Percentiles rank a stretch among this genome's conserved stretches.
phyloP scores from a whole-genome alignment of 2,329 filamentous ascomycete genomes.

The Botryotinia narcissicola region DNA sequence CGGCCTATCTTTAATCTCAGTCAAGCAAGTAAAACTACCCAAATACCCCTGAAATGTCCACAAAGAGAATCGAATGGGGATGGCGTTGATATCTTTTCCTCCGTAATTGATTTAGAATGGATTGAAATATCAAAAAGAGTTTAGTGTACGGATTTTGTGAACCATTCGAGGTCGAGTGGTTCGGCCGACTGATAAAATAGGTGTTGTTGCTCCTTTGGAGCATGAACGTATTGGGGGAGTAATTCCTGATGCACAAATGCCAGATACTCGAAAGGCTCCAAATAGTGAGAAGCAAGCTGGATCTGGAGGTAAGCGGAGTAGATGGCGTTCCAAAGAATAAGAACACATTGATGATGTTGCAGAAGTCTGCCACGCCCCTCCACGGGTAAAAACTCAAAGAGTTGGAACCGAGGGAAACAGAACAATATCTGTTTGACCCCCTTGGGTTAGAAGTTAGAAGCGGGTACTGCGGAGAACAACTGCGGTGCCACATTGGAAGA shows the following conservation, averaged over 20 bases:
- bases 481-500: constrained; percentile 1
- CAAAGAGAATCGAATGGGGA: not conserved
- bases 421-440: not conserved
- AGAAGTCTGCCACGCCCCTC: not conserved
- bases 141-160: not conserved
- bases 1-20: constrained; percentile 13
- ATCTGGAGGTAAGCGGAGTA: too few species aligned
- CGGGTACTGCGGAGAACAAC: constrained; percentile 15
- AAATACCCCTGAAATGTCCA: constrained; percentile 13
- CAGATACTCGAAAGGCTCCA: too few species aligned
- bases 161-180: not conserved
- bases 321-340: not conserved
- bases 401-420: not conserved
- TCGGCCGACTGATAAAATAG: constrained; percentile 5
- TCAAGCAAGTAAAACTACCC: not conserved
- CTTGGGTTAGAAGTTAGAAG: not conserved
- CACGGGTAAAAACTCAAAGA: not conserved
- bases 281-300: not conserved
- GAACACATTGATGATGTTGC: not conserved
- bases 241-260: too few species aligned
- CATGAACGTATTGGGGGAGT: not conserved
- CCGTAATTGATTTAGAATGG: not conserved
- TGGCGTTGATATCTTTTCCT: not conserved
- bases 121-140: not conserved
- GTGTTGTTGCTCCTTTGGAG: not conserved